phyloP scores from a whole-genome alignment of 768 basidiomycete species.

The Hemileccinum impolitum region DNA sequence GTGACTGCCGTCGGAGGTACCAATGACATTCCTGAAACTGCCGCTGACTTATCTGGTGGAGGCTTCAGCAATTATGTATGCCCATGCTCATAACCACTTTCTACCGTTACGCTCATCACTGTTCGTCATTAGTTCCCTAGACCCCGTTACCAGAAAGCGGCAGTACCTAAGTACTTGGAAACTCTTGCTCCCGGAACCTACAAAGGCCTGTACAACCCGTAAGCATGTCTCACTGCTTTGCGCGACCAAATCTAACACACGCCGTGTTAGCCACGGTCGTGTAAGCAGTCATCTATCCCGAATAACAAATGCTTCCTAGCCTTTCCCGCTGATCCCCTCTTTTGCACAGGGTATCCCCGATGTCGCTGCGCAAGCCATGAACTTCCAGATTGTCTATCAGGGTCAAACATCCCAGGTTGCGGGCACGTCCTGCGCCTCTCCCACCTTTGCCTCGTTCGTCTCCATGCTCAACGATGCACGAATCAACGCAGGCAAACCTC shows the following conservation, averaged over 20 bases:
- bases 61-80: constrained; percentile 69
- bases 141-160: constrained; percentile 50
- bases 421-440: constrained; percentile 66
- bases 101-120: neutral
- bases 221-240: constrained; percentile 15
- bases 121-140: constrained; percentile 42
- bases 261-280: constrained; percentile 41
- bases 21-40: constrained; percentile 52
- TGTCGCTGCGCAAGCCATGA: constrained; percentile 54
- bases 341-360: constrained; percentile 51
- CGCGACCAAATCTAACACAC: neutral
- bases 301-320: neutral
- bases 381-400: constrained; percentile 46
- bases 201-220: constrained; percentile 59
- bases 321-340: too few relatives aligned
- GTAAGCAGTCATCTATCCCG: constrained; percentile 29
- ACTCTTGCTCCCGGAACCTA: constrained; percentile 47
- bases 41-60: constrained; percentile 62
- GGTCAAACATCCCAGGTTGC: constrained; percentile 39
- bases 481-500: constrained; percentile 35
- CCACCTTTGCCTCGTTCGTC: constrained; percentile 61
- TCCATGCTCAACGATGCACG: constrained; percentile 65
- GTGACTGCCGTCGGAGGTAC: constrained; percentile 78
- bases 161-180: constrained; percentile 43
- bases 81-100: constrained; percentile 1